Evolutionary conservation across 495 filamentous ascomycete species (phyloP).

Genomic region (Symbiotaphrina buchneri): DNA sequence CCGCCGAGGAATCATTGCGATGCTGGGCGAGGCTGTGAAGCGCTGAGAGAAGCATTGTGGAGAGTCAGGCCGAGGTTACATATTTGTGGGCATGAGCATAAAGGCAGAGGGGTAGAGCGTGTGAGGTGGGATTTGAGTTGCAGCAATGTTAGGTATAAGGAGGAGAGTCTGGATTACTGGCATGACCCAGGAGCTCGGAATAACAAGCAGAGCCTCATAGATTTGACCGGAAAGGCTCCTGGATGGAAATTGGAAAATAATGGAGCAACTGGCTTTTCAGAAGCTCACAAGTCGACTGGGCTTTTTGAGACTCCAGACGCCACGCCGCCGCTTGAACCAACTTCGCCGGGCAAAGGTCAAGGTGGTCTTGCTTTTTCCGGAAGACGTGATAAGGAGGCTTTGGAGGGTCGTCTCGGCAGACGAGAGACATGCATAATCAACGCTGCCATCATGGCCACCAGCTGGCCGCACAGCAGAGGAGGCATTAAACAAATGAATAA

Average conservation of each 20-base stretch:
- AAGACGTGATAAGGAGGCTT: conserved; percentile 18
- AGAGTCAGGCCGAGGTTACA: conserved; percentile 19
- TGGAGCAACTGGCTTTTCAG: conserved; percentile 7
- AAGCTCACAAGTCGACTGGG: neutral
- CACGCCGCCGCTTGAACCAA: neutral
- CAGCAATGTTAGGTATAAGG: conserved; percentile 9
- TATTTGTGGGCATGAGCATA: conserved; percentile 28
- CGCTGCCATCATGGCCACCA: conserved; percentile 45
- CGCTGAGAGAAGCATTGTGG: conserved; percentile 16
- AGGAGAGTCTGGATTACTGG: conserved; percentile 15
- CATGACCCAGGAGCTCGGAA: conserved; percentile 20
- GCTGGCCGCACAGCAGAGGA: conserved; percentile 32
- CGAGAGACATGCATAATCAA: conserved; percentile 61
- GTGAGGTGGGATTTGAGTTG: conserved; percentile 14
- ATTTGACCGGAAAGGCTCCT: conserved; percentile 26
- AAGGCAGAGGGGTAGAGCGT: conserved; percentile 21
- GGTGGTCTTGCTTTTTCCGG: conserved; percentile 14
- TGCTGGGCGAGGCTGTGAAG: conserved; percentile 17
- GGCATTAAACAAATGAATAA: conserved; percentile 40
- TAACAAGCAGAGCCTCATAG: conserved; percentile 34
- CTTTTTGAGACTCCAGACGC: neutral
- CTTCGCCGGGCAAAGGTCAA: conserved; percentile 15
- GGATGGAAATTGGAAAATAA: conserved; percentile 17
- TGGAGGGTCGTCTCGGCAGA: conserved; percentile 21
- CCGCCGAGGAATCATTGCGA: conserved; percentile 24